A percentile compares a stretch with the other conserved stretches of the same genome.
phyloP scores from a whole-genome alignment of 176 grass and related monocot species.

The Aegilops bicornis region DNA sequence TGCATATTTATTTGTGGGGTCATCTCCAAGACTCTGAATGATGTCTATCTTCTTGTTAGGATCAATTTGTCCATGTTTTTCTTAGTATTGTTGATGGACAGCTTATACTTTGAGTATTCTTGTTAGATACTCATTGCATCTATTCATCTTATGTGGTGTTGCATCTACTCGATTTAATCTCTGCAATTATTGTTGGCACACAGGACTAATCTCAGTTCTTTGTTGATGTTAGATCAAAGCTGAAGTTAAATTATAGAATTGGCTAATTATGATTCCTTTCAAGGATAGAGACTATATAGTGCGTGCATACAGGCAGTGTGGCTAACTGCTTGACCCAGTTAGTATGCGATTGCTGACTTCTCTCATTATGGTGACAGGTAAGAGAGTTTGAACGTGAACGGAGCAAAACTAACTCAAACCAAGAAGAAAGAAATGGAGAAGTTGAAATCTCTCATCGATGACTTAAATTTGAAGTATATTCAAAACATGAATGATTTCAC shows the following conservation, averaged over 20 bases:
- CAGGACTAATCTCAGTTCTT: background rate
- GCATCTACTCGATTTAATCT: slow-evolving; percentile 13
- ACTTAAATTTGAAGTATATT: slow-evolving; percentile 77
- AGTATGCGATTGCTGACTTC: slow-evolving; percentile 33
- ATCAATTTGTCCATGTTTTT: slow-evolving; percentile 10
- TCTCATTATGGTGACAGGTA: slow-evolving; percentile 71
- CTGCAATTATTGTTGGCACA: slow-evolving; percentile 1
- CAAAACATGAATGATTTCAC: slow-evolving; percentile 66
- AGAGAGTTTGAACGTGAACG: slow-evolving; percentile 89
- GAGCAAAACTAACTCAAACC: slow-evolving; percentile 62
- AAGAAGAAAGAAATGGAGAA: slow-evolving; percentile 87
- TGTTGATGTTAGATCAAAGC: slow-evolving; percentile 1
- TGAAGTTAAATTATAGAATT: background rate
- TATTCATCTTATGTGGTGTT: background rate
- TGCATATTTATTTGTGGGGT: slow-evolving; percentile 9
- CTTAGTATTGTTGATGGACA: background rate
- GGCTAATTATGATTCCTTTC: background rate
- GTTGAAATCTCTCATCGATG: slow-evolving; percentile 67
- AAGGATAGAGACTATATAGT: background rate
- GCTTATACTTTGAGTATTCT: background rate
- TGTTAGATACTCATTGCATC: background rate
- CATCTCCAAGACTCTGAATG: background rate
- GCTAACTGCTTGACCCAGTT: slow-evolving; percentile 2
- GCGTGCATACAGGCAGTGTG: background rate
- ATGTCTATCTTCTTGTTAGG: slow-evolving; percentile 8